Evolutionary conservation across 768 basidiomycete species (phyloP).

Genomic region (Lepiota venenata): DNA sequence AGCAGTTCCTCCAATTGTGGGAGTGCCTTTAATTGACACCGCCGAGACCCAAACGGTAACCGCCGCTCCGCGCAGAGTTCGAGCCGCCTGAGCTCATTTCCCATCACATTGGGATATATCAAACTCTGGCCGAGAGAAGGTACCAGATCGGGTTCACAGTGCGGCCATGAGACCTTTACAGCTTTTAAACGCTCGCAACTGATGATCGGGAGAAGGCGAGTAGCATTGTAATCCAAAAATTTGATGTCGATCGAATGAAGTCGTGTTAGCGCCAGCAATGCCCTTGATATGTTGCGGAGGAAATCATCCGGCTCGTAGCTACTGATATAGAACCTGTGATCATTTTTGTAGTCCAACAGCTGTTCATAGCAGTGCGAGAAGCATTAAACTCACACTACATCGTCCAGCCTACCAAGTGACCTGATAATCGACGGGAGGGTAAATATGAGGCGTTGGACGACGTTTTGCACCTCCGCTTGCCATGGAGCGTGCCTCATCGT

Average conservation of each 20-base stretch:
- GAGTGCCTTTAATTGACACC: background rate
- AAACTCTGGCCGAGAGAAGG: background rate
- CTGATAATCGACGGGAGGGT: slow-evolving; percentile 1
- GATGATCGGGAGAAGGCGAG: background rate
- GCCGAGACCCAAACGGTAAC: background rate
- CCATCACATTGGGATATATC: background rate
- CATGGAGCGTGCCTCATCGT: background rate
- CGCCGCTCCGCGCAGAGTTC: background rate
- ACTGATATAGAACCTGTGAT: background rate
- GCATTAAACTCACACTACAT: slow-evolving; percentile 2
- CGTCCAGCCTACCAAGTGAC: slow-evolving; percentile 1
- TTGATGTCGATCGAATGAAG: background rate
- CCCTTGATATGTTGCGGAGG: background rate
- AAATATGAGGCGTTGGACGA: background rate
- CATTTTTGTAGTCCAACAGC: background rate
- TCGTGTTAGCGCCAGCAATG: background rate
- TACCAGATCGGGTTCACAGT: background rate
- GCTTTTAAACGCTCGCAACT: background rate
- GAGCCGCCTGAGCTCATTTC: background rate
- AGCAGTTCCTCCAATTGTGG: slow-evolving; percentile 3
- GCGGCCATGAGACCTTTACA: slow-evolving; percentile 6
- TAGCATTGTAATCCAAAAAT: background rate
- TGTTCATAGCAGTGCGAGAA: background rate
- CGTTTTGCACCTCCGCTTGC: background rate
- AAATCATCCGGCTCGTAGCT: slow-evolving; percentile 2